These are phyloP conservation scores for Ascochyta koolunga DNA, from an alignment of 2,329 filamentous ascomycete species.

Conservation along the genomic window DNA sequence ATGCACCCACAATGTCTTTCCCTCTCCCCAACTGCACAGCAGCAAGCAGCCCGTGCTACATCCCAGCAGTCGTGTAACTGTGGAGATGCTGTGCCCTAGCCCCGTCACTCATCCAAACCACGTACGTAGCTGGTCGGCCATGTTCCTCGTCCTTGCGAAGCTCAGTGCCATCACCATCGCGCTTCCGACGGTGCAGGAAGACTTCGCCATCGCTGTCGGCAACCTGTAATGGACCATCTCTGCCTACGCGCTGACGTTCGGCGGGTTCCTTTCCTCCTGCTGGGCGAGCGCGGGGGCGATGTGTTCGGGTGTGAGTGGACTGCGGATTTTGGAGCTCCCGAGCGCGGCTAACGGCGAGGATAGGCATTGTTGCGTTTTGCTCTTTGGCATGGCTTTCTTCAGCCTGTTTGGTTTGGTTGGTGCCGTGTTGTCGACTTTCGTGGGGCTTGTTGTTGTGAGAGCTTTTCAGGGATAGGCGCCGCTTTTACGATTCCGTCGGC, in stretches of 20 bases:
- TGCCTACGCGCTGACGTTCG: constrained; percentile 7
- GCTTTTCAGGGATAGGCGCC: constrained; percentile 3
- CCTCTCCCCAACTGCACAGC: too few species aligned
- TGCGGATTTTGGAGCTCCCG: neutral
- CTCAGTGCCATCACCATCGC: neutral
- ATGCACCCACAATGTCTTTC: too few species aligned
- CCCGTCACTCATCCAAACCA: too few species aligned
- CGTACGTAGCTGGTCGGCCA: neutral
- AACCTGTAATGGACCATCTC: constrained; percentile 9
- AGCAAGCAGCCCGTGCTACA: too few species aligned
- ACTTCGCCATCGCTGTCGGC: neutral
- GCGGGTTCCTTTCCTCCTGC: constrained; percentile 10
- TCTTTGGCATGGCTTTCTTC: constrained; percentile 8
- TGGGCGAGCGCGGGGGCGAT: constrained; percentile 9
- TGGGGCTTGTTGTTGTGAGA: neutral
- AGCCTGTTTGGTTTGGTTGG: constrained; percentile 2
- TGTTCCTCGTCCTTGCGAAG: neutral
- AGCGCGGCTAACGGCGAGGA: neutral
- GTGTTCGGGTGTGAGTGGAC: neutral
- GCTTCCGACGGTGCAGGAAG: neutral
- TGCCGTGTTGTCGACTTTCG: neutral
- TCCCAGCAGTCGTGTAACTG: too few species aligned
- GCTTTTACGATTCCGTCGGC: constrained; percentile 10
- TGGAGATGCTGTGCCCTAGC: too few species aligned
- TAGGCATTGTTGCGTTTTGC: constrained; percentile 1